Percentiles rank a stretch among this genome's conserved stretches.
phyloP scores from a whole-genome alignment of 2,329 filamentous ascomycete species.

The Fusarium coffeatum region DNA sequence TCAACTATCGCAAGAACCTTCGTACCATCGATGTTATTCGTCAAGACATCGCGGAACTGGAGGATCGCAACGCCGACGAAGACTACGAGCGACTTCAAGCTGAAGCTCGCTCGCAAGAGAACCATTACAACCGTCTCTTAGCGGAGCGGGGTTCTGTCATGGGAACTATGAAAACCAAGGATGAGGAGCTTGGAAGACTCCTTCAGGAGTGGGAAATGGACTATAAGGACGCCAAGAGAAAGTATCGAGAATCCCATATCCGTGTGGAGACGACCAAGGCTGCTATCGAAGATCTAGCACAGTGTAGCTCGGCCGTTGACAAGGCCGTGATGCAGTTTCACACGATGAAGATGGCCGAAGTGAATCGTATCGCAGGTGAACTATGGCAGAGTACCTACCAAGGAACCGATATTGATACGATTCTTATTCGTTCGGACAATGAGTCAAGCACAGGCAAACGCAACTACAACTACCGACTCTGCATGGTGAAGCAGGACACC shows the following conservation, averaged over 20 bases:
- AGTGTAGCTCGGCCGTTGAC: slow-evolving; percentile 86
- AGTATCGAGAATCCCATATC: slow-evolving; percentile 90
- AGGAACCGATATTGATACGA: slow-evolving; percentile 96
- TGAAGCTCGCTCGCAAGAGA: slow-evolving; percentile 76
- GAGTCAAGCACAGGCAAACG: slow-evolving; percentile 79
- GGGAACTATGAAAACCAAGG: slow-evolving; percentile 85
- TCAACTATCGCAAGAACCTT: slow-evolving; percentile 83
- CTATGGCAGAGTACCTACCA: slow-evolving; percentile 98
- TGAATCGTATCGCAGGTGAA: slow-evolving; percentile 93
- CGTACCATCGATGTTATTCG: slow-evolving; percentile 75
- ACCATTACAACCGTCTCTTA: slow-evolving; percentile 73
- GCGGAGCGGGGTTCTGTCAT: slow-evolving; percentile 80
- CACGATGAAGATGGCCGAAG: slow-evolving; percentile 96
- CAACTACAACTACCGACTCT: slow-evolving; percentile 96
- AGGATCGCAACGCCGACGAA: slow-evolving; percentile 81
- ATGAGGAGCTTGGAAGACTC: slow-evolving; percentile 80
- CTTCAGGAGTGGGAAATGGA: slow-evolving; percentile 84
- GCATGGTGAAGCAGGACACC: slow-evolving; percentile 96
- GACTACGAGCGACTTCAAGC: slow-evolving; percentile 80
- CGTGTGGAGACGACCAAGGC: slow-evolving; percentile 92
- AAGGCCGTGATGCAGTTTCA: slow-evolving; percentile 98
- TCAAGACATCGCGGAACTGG: slow-evolving; percentile 77
- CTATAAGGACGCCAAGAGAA: slow-evolving; percentile 82
- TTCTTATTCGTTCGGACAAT: slow-evolving; percentile 91
- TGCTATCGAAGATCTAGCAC: slow-evolving; percentile 87